A percentile compares a stretch with the other conserved stretches of the same genome.
Conservation (phyloP, 2,329 filamentous ascomycete species). For the Paecilomyces variotii region DNA sequence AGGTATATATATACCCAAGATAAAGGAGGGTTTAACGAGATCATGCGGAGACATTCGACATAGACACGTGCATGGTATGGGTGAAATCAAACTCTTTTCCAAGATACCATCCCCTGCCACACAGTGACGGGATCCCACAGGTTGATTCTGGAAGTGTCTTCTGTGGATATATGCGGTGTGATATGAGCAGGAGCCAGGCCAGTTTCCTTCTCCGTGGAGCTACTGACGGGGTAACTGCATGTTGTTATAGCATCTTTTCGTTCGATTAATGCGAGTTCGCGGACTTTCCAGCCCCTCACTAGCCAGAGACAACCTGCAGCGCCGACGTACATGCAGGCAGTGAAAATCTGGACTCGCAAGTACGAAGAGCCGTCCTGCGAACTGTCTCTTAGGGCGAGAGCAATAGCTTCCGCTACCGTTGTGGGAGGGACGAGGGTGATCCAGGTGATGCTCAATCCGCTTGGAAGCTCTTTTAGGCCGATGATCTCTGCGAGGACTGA, state of each 20-base stretch:
- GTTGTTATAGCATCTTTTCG: constrained; percentile 4
- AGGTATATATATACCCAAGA: too few species aligned
- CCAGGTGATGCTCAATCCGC: constrained; percentile 53
- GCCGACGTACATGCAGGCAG: constrained; percentile 53
- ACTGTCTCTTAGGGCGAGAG: constrained; percentile 46
- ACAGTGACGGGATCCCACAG: constrained; percentile 22
- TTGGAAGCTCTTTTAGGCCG: constrained; percentile 49
- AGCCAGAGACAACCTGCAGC: constrained; percentile 43
- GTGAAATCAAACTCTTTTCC: constrained; percentile 19
- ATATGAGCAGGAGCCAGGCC: not conserved
- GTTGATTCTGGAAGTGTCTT: constrained; percentile 1
- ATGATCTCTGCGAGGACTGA: constrained; percentile 56
- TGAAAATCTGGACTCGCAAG: constrained; percentile 45
- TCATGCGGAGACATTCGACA: too few species aligned
- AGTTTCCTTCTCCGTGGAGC: constrained; percentile 7
- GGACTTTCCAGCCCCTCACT: constrained; percentile 33
- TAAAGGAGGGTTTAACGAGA: too few species aligned
- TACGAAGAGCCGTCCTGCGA: constrained; percentile 22
- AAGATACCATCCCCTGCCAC: constrained; percentile 22
- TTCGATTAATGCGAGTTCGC: constrained; percentile 18
- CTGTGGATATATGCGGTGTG: constrained; percentile 2
- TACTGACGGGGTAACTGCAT: not conserved
- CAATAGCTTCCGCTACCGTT: constrained; percentile 48
- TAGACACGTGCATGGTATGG: not conserved
- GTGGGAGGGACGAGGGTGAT: constrained; percentile 48